Evolutionary conservation across 441 rosid species (phyloP).

Genomic region (Geranium incanum): DNA sequence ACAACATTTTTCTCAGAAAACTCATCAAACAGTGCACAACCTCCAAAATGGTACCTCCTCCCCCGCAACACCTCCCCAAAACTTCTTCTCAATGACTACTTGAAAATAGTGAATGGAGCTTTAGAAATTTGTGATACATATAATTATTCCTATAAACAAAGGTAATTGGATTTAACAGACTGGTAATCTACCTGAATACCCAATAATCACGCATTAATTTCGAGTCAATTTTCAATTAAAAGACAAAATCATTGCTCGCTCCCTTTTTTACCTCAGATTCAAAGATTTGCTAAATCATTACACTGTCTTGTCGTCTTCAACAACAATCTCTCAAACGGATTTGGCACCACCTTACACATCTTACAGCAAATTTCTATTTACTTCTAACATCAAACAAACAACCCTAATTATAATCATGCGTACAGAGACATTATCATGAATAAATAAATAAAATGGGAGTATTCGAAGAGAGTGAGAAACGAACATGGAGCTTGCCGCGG

Average conservation of each 20-base stretch:
- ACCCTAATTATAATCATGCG: neutral
- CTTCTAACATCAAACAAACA: neutral
- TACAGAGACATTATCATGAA: neutral
- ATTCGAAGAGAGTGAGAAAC: neutral
- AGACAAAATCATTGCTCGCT: neutral
- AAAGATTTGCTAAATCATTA: too few species aligned
- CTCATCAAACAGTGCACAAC: neutral
- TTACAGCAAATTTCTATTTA: neutral
- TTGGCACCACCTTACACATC: too few species aligned
- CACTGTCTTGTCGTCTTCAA: too few species aligned
- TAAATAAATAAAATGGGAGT: neutral
- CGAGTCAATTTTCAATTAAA: neutral
- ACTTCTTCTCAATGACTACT: too few species aligned
- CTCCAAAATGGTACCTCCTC: too few species aligned
- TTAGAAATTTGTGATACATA: neutral
- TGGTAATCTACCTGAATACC: neutral
- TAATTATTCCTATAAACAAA: neutral
- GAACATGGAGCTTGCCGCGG: slow-evolving; percentile 95
- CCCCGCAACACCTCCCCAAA: too few species aligned
- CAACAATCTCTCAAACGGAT: too few species aligned
- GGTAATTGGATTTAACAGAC: neutral
- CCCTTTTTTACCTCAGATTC: too few species aligned
- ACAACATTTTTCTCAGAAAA: neutral
- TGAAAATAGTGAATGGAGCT: neutral
- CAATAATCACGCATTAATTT: neutral